A percentile compares a stretch with the other conserved stretches of the same genome.
These are phyloP conservation scores for Casuarina glauca DNA, from an alignment of 306 rosid species.

Conservation along the genomic window DNA sequence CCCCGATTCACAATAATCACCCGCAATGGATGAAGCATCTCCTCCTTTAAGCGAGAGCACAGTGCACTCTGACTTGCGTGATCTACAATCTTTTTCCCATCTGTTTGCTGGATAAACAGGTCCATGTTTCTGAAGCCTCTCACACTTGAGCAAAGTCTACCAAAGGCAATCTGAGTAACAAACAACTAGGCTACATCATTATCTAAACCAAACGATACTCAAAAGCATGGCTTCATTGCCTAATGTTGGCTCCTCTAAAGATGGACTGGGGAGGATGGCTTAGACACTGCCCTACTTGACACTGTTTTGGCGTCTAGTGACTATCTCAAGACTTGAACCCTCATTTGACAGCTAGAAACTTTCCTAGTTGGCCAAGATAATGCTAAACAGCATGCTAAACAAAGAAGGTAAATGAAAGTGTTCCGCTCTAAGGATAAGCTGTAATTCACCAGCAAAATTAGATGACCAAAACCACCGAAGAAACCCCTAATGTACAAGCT, in stretches of 20 bases:
- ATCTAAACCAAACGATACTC: not conserved
- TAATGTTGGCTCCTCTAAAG: too few species aligned
- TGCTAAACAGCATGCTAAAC: not conserved
- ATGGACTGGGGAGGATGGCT: too few species aligned
- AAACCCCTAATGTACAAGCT: not conserved
- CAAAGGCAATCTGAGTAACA: constrained; percentile 58
- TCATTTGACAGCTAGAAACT: too few species aligned
- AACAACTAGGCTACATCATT: constrained; percentile 8
- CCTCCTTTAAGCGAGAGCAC: constrained; percentile 66
- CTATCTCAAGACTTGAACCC: not conserved
- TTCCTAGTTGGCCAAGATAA: too few species aligned
- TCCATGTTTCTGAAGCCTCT: constrained; percentile 67
- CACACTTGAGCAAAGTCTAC: constrained; percentile 58
- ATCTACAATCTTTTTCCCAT: constrained; percentile 73
- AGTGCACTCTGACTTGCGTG: constrained; percentile 57
- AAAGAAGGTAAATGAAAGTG: not conserved
- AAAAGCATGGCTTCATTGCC: not conserved
- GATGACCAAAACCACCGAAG: not conserved
- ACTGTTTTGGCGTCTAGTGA: not conserved
- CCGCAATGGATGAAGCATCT: constrained; percentile 72
- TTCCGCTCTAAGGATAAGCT: not conserved
- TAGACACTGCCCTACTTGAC: too few species aligned
- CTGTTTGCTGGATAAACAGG: constrained; percentile 59
- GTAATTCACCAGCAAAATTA: not conserved
- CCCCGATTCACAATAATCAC: constrained; percentile 72